Base-by-base conservation (phyloP, 164 flowering plant species). In the Vitis riparia region DNA sequence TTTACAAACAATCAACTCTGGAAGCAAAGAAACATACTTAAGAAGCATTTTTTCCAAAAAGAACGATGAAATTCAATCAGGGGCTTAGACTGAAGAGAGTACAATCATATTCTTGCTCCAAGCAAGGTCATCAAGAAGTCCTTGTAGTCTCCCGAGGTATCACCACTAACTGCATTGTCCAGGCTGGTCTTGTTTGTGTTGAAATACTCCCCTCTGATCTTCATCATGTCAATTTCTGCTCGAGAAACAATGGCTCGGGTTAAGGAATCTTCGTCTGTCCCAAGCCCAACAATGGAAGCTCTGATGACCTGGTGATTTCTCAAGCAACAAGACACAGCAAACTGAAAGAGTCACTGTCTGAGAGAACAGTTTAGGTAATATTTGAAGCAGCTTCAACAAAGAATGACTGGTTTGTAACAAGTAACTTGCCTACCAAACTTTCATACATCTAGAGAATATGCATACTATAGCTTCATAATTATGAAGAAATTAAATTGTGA, bases 71-170 rank as follows among this genome's bases (percentile, higher is more conserved):
- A 51, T 9, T 59, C 52, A 29, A 23, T 30, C 63, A 15, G 51
- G 58, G 19, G 23, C 49, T 30, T 15, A 5, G 47, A 16, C 9
- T 48, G 9, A 56, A 29, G n/a, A 2, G 47, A 27, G n/a, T 23
- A 27, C 47, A 23, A 60, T 79, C 76, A 85, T 32, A 79, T 14
- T 67, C 47, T 76, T 55, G 81, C 81, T 65, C 94, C 98, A 71
- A 89, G 87, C 81, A 93, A 81, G 44, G 96, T 86, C 85, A 89
- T 67, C 76, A 91, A 80, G 84, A 89, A 86, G 63, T 80, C 71
- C 73, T 79, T 81, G 82, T 91, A 93, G 71, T 88, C 83, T 55
- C 94, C 96, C 0, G 98, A 93, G 5, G 96, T 91, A 71, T 91
- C 98, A 0, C 84, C 94, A 15, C 59, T 72, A n/a, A 91, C 88